Evolutionary conservation across 306 rosid species (phyloP).

Genomic region (Pachyrhizus erosus): DNA sequence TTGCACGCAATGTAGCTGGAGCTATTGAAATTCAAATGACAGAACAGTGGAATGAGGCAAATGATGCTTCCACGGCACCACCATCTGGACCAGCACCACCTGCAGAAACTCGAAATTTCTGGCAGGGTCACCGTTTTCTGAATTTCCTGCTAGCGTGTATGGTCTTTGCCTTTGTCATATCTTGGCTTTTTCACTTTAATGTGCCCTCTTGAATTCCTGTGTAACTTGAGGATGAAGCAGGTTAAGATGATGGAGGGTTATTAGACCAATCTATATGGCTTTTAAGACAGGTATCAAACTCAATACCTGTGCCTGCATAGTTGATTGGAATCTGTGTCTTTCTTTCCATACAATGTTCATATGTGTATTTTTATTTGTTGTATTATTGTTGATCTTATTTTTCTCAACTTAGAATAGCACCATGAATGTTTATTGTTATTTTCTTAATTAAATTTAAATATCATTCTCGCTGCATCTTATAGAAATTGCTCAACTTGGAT

Average conservation of each 20-base stretch:
- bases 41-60: slow-evolving; percentile 70
- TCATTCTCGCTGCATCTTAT: slow-evolving; percentile 13
- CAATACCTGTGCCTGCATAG: slow-evolving; percentile 42
- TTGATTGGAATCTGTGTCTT: slow-evolving; percentile 37
- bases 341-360: slow-evolving; percentile 50
- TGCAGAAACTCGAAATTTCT: slow-evolving; percentile 64
- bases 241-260: slow-evolving; percentile 47
- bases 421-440: slow-evolving; percentile 7
- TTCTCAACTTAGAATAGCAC: slow-evolving; percentile 29
- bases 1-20: slow-evolving; percentile 74
- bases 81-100: slow-evolving; percentile 51
- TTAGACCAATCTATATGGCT: slow-evolving; percentile 35
- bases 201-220: slow-evolving; percentile 73
- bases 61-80: slow-evolving; percentile 52
- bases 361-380: slow-evolving; percentile 45
- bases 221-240: slow-evolving; percentile 39
- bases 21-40: slow-evolving; percentile 64
- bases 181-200: slow-evolving; percentile 95
- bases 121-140: slow-evolving; percentile 91
- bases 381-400: slow-evolving; percentile 22
- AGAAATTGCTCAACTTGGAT: slow-evolving; percentile 21
- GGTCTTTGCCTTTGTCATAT: slow-evolving; percentile 91
- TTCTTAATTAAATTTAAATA: slow-evolving; percentile 28
- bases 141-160: slow-evolving; percentile 86
- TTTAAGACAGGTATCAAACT: slow-evolving; percentile 44